These are phyloP conservation scores for Cyclaneusma minus DNA, from an alignment of 2,329 filamentous ascomycete species.

Conservation along the genomic window DNA sequence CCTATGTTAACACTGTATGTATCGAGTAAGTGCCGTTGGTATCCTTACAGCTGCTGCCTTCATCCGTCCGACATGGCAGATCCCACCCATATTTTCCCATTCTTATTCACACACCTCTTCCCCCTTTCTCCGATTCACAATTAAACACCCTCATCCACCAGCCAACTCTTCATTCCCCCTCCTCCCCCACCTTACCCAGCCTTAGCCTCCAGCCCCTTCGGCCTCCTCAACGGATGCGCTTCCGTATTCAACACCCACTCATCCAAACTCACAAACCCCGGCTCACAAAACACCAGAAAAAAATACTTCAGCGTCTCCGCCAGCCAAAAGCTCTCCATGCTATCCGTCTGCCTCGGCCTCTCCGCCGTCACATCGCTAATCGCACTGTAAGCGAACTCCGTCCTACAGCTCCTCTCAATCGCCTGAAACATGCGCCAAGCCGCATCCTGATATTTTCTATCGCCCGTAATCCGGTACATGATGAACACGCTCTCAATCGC, in stretches of 20 bases:
- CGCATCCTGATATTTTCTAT: conserved; percentile 1
- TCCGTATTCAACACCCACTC: conserved; percentile 39
- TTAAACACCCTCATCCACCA: too few species aligned
- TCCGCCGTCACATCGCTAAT: conserved; percentile 18
- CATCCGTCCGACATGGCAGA: too few species aligned
- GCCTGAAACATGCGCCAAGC: conserved; percentile 4
- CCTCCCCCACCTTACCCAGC: too few species aligned
- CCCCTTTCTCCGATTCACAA: too few species aligned
- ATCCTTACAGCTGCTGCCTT: too few species aligned
- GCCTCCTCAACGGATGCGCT: conserved; percentile 12
- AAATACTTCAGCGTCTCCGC: conserved; percentile 58
- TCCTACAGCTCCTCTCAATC: background rate
- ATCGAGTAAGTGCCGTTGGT: too few species aligned
- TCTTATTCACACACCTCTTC: too few species aligned
- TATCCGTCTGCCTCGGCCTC: background rate
- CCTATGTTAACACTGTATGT: background rate
- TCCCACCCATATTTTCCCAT: too few species aligned
- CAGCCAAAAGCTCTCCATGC: background rate
- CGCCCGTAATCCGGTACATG: conserved; percentile 21
- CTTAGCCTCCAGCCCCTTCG: too few species aligned
- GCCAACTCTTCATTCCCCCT: too few species aligned
- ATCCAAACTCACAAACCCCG: conserved; percentile 43
- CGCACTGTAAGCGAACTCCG: conserved; percentile 21
- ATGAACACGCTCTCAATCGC: conserved; percentile 50
- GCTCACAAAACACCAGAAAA: conserved; percentile 60